Evolutionary conservation across 2,329 filamentous ascomycete species (phyloP), one percentile per base, ranked within the genome.

Genomic region (Stylonectria norvegica): DNA sequence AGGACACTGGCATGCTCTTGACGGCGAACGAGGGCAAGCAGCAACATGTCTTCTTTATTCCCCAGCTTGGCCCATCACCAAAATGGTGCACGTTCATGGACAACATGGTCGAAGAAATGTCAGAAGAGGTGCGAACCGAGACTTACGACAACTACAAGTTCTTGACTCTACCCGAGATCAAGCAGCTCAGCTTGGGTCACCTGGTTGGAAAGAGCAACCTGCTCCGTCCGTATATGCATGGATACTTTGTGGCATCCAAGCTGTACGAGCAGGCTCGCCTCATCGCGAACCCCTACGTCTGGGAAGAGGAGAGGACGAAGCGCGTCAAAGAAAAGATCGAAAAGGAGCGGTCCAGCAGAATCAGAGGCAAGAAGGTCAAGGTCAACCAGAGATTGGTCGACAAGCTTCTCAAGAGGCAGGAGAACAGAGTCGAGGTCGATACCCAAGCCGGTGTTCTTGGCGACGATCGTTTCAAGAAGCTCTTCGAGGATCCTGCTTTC

Each of bases 111-210:
- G 93, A 98, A 69, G 94, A 98, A 66, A 96, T 98, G 89, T 91
- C 91, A 7, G 91, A 97, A 61, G 81, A 85, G 60, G 72, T 76
- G 20, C 76, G 73, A 44, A 85, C 84, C 20, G 84, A 93, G 55
- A 88, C 93, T 8, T 98, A 98, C 71, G 93, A 98, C 68, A 97
- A 98, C 67, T 97, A 91, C 79, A 98, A 97, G 68, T 98, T 98
- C 78, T 73, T 98, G 60, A 95, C 91, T 2, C 66, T 89, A 46
- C 81, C 87, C 30, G 90, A 98, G 63, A 75, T 98, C 38, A 86
- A 86, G 55, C 80, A 84, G 23, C 78, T 98, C 51, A 94, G 88
- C 61, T 67, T 98, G 58, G 84, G 87, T 38, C 91, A 97, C 61
- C 74, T 98, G 34, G 78, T 98, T 42, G 91, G 91, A 50, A 90